Conservation (phyloP, 805 yeast species). For the Spathaspora hagerdaliae region DNA sequence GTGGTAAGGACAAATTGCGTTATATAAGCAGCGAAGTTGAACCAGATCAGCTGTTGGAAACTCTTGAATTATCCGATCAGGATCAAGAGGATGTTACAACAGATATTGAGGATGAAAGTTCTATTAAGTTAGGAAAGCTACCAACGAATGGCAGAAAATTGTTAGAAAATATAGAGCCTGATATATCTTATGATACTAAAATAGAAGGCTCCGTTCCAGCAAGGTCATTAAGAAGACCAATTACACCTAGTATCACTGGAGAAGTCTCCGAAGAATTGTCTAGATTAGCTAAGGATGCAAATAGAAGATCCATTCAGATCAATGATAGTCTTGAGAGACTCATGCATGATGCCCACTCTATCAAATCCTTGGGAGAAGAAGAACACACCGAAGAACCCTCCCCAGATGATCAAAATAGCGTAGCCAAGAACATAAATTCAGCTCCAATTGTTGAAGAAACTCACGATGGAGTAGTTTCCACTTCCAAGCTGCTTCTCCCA, state of each 20-base stretch:
- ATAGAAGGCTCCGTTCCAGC: constrained; percentile 37
- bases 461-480: no score
- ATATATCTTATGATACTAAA: constrained; percentile 26
- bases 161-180: constrained; percentile 17
- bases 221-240: constrained; percentile 34
- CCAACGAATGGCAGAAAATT: constrained; percentile 4
- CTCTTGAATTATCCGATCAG: background rate
- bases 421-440: background rate
- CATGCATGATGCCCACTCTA: constrained; percentile 19
- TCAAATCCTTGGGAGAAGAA: constrained; percentile 1
- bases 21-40: background rate
- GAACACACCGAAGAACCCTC: background rate
- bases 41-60: background rate
- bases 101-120: constrained; percentile 7
- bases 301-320: constrained; percentile 23
- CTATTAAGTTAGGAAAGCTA: constrained; percentile 11
- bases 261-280: constrained; percentile 3
- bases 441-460: background rate
- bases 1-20: background rate
- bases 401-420: background rate
- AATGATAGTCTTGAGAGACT: constrained; percentile 36
- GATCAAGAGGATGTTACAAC: background rate
- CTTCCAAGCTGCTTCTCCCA: background rate
- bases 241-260: constrained; percentile 15
- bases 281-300: constrained; percentile 5